Percentiles rank a stretch among this genome's conserved stretches.
Conservation (phyloP, 805 yeast species). For the Candida odintsovae region DNA sequence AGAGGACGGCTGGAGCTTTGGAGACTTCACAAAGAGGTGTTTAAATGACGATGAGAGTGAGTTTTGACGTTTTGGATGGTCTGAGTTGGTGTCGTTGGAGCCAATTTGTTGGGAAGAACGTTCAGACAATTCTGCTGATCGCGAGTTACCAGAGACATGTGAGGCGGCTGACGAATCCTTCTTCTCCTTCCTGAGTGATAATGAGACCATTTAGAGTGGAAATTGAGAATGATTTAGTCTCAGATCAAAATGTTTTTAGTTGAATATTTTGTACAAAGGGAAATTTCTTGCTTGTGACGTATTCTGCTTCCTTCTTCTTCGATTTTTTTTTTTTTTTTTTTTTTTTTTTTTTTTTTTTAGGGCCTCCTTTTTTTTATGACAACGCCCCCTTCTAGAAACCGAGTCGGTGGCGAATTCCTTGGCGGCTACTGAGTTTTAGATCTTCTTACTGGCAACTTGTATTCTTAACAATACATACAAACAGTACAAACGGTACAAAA, state of each 20-base stretch:
- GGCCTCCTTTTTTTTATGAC: background rate
- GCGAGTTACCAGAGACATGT: background rate
- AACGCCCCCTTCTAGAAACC: background rate
- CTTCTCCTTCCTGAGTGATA: background rate
- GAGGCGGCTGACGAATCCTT: background rate
- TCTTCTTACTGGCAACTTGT: too few relatives aligned
- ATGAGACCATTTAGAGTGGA: background rate
- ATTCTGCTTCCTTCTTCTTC: too few relatives aligned
- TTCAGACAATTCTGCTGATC: background rate
- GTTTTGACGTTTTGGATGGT: constrained; percentile 8
- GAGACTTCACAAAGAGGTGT: constrained; percentile 16
- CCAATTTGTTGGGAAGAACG: background rate
- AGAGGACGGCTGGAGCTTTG: constrained; percentile 2
- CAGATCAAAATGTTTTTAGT: background rate
- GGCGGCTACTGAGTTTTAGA: background rate
- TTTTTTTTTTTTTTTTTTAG: background rate
- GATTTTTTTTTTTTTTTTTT: too few relatives aligned
- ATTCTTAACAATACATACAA: too few relatives aligned
- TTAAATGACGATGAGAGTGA: constrained; percentile 18
- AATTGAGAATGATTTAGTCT: background rate
- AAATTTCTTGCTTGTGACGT: background rate
- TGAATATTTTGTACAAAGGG: background rate
- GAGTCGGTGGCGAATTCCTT: background rate
- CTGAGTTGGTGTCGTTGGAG: background rate
- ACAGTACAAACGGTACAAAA: background rate